These are phyloP conservation scores for Populus euphratica DNA, from an alignment of 345 rosid species.

Conservation along the genomic window DNA sequence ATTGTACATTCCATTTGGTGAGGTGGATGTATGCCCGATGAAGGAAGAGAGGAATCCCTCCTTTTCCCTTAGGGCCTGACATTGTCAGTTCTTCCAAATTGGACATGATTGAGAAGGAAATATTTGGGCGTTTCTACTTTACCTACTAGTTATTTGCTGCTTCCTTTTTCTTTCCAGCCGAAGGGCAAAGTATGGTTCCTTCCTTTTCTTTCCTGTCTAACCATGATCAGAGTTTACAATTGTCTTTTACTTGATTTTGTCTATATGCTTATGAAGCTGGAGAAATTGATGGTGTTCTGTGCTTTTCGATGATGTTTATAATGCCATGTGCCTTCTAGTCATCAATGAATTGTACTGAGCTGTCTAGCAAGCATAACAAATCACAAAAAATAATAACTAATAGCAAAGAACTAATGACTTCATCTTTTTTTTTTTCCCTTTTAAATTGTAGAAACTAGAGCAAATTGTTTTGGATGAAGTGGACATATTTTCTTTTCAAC, in stretches of 20 bases:
- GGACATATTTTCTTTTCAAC: conserved; percentile 68
- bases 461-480: conserved; percentile 56
- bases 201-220: neutral
- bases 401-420: conserved; percentile 8
- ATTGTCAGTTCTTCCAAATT: no score
- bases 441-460: conserved; percentile 49
- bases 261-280: neutral
- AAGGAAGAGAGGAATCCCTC: no score
- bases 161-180: no score
- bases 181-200: neutral
- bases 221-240: neutral
- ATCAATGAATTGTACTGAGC: neutral
- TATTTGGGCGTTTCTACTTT: no score
- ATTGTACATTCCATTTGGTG: no score
- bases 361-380: neutral
- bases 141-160: no score
- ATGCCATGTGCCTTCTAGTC: neutral
- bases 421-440: neutral
- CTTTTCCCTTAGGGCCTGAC: no score
- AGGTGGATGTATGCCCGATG: no score
- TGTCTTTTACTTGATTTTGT: neutral
- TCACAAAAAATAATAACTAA: neutral
- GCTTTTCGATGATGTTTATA: neutral
- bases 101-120: no score
- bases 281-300: neutral